Base-by-base conservation (phyloP, 2,329 filamentous ascomycete genomes). In the Berkeleyomyces basicola region DNA sequence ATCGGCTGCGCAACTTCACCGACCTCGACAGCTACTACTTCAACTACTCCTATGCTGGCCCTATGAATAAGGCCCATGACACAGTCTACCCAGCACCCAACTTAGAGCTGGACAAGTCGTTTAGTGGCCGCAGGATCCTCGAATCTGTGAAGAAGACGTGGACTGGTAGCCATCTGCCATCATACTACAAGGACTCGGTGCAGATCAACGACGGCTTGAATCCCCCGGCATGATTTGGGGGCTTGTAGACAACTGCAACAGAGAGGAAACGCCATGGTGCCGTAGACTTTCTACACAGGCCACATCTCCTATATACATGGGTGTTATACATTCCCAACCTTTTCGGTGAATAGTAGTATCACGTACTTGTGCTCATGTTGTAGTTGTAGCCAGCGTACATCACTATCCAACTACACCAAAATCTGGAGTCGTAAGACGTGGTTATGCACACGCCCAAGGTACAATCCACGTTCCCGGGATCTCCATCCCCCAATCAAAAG, bases 31-130 rank as follows among this genome's bases (percentile, higher is more conserved):
- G 71, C 57, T 72, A 77, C 65, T 80, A 74, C 70, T 76, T 78
- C 66, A 84, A 84, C 70, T 68, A 68, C 59, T 82, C 79, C 6
- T 82, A 82, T 63, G 78, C 78, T 1, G 81, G 81, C 0, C 63
- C 70, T 40, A 75, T 78, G 66, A 78, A 77, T 69, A 68, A 64
- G 6, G 68, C 67, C 23, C 71, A 71, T 43, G 74, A 72, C 67
- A 55, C 67, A 7, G 66, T 67, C 58, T 76, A 74, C 64, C 72
- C 73, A 9, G 72, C 70, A 0, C 77, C 77, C 5, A 77, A 78
- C 70, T 65, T 78, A 37, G 61, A 66, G 4, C 68, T 71, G 6
- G 67, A 70, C 63, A 61, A 72, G 7, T 74, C 70, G 16, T 67
- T 65, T n/a, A 68, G 67, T 5, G 70, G 72, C 0, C 69, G 72